Conservation (phyloP, 768 basidiomycete genomes). For the Tulasnella sp. region DNA sequence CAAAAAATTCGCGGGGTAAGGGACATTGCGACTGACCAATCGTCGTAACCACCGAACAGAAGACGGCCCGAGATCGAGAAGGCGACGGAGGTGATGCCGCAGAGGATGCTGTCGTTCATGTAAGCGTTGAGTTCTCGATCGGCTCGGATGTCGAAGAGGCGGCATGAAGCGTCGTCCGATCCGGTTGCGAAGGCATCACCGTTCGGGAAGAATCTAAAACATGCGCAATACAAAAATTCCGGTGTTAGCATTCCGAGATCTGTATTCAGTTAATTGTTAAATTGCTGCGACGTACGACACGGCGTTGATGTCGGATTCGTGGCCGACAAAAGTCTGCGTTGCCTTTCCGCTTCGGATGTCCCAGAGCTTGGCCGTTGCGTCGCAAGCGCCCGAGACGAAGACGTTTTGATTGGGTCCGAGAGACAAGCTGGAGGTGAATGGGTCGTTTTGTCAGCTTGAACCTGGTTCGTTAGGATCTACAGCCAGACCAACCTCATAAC, state of each 20-base stretch:
- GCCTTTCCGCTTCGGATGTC: conserved; percentile 97
- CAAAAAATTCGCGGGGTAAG: not conserved
- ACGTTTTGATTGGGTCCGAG: conserved; percentile 90
- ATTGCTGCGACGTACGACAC: conserved; percentile 67
- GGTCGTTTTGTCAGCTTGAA: not conserved
- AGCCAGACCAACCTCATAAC: conserved; percentile 82
- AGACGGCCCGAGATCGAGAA: conserved; percentile 98
- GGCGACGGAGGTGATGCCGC: conserved; percentile 97
- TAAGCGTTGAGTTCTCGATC: conserved; percentile 96
- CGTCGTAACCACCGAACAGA: conserved; percentile 97
- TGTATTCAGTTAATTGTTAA: not conserved
- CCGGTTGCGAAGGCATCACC: conserved; percentile 99
- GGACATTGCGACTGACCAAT: conserved; percentile 52
- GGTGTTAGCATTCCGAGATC: not conserved
- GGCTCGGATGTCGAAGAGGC: conserved; percentile 94
- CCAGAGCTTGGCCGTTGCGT: conserved; percentile 98
- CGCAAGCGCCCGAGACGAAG: conserved; percentile 97
- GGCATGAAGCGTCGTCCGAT: conserved; percentile 98
- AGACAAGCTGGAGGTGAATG: conserved; percentile 60
- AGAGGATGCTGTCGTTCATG: conserved; percentile 97
- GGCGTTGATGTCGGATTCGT: conserved; percentile 99
- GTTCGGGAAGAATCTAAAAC: conserved; percentile 91
- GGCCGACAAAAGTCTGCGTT: conserved; percentile 96
- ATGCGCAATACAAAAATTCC: not conserved
- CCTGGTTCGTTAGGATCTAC: not conserved